Percentiles rank a stretch among this genome's conserved stretches.
phyloP scores from a whole-genome alignment of 768 basidiomycete genomes.

The Pleurotus giganteus region DNA sequence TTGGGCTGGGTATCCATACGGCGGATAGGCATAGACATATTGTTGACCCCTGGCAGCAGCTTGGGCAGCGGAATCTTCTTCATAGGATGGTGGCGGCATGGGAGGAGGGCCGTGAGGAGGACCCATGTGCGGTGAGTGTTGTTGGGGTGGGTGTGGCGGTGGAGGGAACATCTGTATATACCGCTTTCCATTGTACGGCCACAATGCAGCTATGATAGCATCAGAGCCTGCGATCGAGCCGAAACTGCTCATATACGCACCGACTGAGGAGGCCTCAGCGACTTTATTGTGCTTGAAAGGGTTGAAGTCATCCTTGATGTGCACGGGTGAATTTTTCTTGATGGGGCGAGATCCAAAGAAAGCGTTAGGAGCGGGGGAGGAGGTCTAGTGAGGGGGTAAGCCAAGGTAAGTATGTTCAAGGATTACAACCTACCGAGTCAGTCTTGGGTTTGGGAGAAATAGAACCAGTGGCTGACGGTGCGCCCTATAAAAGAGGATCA shows the following conservation, averaged over 20 bases:
- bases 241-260: slow-evolving; percentile 45
- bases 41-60: slow-evolving; percentile 42
- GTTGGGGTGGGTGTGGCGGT: slow-evolving; percentile 58
- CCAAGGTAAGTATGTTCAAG: slow-evolving; percentile 1
- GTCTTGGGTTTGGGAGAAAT: slow-evolving; percentile 63
- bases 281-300: slow-evolving; percentile 91
- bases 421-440: slow-evolving; percentile 43
- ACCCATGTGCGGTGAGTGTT: slow-evolving; percentile 61
- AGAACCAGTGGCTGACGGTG: slow-evolving; percentile 31
- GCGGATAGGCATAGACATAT: slow-evolving; percentile 75
- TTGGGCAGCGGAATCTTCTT: slow-evolving; percentile 60
- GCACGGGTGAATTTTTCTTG: slow-evolving; percentile 74
- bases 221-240: slow-evolving; percentile 2
- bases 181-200: slow-evolving; percentile 91
- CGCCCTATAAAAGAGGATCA: slow-evolving; percentile 7
- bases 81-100: slow-evolving; percentile 73
- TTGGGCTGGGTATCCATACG: slow-evolving; percentile 75
- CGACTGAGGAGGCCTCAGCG: slow-evolving; percentile 65
- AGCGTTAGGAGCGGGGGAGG: slow-evolving; percentile 66
- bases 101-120: slow-evolving; percentile 62
- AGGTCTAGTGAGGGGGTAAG: slow-evolving; percentile 27
- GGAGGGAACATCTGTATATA: slow-evolving; percentile 75
- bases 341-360: slow-evolving; percentile 84
- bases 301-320: slow-evolving; percentile 96
- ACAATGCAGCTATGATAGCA: slow-evolving; percentile 53